Evolutionary conservation across 148 eudicot species (phyloP).

Genomic region (Rhododendron molle): DNA sequence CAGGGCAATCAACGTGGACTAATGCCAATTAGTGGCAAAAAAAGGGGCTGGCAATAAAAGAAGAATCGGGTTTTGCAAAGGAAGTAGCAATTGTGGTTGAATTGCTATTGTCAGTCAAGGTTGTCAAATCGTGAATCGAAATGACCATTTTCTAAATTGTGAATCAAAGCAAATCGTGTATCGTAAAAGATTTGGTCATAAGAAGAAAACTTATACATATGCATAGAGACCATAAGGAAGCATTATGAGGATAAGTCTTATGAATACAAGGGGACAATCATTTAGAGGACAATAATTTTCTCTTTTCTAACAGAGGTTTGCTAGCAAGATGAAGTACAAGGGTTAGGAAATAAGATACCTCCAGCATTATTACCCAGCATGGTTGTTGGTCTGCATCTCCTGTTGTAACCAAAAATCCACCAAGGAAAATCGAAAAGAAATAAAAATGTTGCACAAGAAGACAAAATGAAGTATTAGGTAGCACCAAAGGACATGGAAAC

Average conservation of each 20-base stretch:
- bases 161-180: too few species aligned
- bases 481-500: background rate
- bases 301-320: background rate
- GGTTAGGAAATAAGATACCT: slow-evolving; percentile 41
- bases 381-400: slow-evolving; percentile 68
- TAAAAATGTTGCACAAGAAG: background rate
- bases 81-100: background rate
- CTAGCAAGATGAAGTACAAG: background rate
- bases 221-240: too few species aligned
- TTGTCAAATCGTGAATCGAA: too few species aligned
- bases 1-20: background rate
- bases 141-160: too few species aligned
- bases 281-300: background rate
- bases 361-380: slow-evolving; percentile 98
- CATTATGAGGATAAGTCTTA: too few species aligned
- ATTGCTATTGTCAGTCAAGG: background rate
- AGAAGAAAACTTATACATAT: too few species aligned
- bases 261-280: too few species aligned
- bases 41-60: background rate
- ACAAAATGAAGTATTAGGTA: background rate
- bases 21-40: background rate
- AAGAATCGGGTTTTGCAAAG: background rate
- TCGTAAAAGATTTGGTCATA: too few species aligned
- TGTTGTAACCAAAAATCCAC: slow-evolving; percentile 24
- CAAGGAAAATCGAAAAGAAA: slow-evolving; percentile 7